Evolutionary conservation across 2,329 filamentous ascomycete genomes (phyloP), one percentile per base, ranked within the genome.

Genomic region (Apiospora marii): DNA sequence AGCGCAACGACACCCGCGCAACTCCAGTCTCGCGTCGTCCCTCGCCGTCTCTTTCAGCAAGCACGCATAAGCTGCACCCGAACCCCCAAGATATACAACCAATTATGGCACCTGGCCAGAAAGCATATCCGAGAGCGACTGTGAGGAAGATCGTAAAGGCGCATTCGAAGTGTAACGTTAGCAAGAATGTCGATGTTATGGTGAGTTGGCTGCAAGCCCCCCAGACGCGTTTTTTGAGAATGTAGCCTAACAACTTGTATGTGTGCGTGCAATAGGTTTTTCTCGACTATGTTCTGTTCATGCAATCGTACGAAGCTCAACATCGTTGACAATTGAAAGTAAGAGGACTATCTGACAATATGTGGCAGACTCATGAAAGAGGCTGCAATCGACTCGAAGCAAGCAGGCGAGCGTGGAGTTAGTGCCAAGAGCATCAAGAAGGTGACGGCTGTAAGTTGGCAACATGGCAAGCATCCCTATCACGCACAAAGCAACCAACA

Each of bases 141-240:
- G 87, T 98, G 77, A 96, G 95, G 83, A 95, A 95, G 82, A 96
- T 97, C 73, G 88, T 97, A 79, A 98, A 97, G 84, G 94, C 94
- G 24, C 94, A 97, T 82, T 93, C 94, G 12, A 92, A 93, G 75
- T 91, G 92, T 80, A 92, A 89, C 75, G 83, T 97, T 75, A 94
- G 92, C 85, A 96, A 94, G 83, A 95, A 96, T 82, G 93, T 92
- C 43, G 95, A 98, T 83, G 91, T 97, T 72, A 86, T 96, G 84
- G 94, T 97, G 83, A 73, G 89, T 78, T 67, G 69, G 44, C 68
- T 64, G 58, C 58, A 22, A 64, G 34, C 34, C 72, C 34, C 41
- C 73, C 64, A 71, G 75, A 74, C 69, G 51, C 68, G n/a, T 74
- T 75, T 77, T 75, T 77, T 75, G 74, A 70, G n/a, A 44, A 74